Evolutionary conservation across 2,329 filamentous ascomycete species (phyloP).

Genomic region (Neonectria ditissima): DNA sequence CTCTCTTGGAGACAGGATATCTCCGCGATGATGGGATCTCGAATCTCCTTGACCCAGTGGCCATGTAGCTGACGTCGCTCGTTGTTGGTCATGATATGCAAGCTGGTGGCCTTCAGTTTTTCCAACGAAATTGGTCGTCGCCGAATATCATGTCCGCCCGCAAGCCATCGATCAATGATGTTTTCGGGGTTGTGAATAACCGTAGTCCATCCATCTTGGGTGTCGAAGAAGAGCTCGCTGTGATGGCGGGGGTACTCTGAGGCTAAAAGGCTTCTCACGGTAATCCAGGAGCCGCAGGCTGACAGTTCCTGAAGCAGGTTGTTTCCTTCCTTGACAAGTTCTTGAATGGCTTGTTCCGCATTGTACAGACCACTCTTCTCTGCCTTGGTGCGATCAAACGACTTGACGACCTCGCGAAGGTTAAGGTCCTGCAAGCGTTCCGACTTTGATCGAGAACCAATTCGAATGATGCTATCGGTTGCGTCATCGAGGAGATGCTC

Average conservation of each 20-base stretch:
- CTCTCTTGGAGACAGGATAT: not conserved
- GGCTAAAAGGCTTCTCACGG: not conserved
- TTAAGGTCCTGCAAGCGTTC: constrained; percentile 3
- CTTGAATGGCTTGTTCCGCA: not conserved
- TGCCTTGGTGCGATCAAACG: not conserved
- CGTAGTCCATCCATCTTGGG: not conserved
- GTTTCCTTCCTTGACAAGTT: not conserved
- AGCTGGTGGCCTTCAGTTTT: not conserved
- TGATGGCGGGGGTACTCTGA: not conserved
- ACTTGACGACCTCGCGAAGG: constrained; percentile 1
- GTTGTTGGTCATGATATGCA: not conserved
- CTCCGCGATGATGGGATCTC: not conserved
- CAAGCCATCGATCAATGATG: not conserved
- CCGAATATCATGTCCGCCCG: not conserved
- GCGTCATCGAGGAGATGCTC: constrained; percentile 66
- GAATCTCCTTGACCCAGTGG: not conserved
- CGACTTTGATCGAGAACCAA: constrained; percentile 70
- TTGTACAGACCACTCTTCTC: not conserved
- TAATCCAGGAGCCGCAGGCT: not conserved
- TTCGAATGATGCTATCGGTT: constrained; percentile 66
- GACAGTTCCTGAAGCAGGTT: not conserved
- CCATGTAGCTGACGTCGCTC: not conserved
- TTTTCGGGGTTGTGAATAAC: not conserved
- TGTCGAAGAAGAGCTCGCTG: not conserved
- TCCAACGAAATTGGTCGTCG: not conserved